These are phyloP conservation scores for Echria macrotheca DNA, from an alignment of 495 filamentous ascomycete species.

Conservation along the genomic window DNA sequence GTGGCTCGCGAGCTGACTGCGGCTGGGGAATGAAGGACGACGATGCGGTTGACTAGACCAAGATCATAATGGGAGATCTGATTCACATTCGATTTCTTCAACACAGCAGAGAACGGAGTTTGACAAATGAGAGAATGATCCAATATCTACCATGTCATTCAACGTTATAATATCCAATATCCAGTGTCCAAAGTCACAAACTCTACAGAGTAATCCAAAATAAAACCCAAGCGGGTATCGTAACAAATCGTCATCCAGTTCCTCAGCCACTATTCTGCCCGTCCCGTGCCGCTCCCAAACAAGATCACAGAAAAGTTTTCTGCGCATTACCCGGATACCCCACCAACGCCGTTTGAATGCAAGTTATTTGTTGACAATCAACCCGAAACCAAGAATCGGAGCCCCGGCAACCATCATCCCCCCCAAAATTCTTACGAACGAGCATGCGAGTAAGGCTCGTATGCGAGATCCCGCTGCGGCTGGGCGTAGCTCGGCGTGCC, in stretches of 20 bases:
- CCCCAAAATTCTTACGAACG: constrained; percentile 39
- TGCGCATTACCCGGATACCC: constrained; percentile 5
- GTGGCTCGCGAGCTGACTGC: no score
- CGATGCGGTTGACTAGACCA: no score
- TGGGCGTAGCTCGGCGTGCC: constrained; percentile 17
- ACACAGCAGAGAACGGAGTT: no score
- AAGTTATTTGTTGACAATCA: constrained; percentile 9
- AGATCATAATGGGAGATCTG: no score
- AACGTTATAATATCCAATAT: neutral
- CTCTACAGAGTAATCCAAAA: no score
- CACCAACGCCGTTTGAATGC: constrained; percentile 19
- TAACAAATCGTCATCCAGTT: no score
- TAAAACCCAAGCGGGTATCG: neutral
- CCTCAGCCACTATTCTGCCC: no score
- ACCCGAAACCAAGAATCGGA: no score
- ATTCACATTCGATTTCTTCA: no score
- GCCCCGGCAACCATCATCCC: no score
- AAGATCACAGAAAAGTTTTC: neutral
- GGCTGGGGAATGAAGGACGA: no score
- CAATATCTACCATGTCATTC: neutral
- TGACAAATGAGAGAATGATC: no score
- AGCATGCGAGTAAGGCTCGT: constrained; percentile 51
- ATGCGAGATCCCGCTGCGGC: constrained; percentile 35
- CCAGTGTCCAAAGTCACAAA: neutral
- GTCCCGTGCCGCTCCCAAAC: neutral